phyloP scores from a whole-genome alignment of 495 filamentous ascomycete genomes.

The Trichocladium uniseriatum region DNA sequence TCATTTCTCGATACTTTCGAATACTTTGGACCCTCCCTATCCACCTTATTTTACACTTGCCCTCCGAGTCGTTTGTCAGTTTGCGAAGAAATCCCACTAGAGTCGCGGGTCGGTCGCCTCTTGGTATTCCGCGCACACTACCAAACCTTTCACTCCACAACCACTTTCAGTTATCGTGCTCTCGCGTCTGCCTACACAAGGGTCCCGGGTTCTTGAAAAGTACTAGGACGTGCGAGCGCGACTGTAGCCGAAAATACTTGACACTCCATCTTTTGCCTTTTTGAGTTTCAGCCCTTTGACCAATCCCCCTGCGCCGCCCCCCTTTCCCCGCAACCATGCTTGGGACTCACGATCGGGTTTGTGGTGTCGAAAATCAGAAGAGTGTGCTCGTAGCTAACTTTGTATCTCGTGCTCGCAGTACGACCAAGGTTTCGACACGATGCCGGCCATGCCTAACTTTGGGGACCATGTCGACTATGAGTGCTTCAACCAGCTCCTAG shows the following conservation, averaged over 20 bases:
- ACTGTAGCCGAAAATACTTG: slow-evolving; percentile 8
- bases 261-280: not conserved
- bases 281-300: too few species aligned
- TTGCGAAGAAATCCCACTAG: too few species aligned
- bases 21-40: too few species aligned
- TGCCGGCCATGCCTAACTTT: slow-evolving; percentile 30
- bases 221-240: slow-evolving; percentile 2
- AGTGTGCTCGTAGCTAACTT: slow-evolving; percentile 7
- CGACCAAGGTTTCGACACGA: slow-evolving; percentile 16
- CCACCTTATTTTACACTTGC: too few species aligned
- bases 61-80: too few species aligned
- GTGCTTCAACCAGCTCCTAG: slow-evolving; percentile 90
- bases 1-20: too few species aligned
- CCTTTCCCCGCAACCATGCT: slow-evolving; percentile 10
- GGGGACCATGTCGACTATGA: slow-evolving; percentile 64
- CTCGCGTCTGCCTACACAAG: not conserved
- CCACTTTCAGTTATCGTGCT: not conserved
- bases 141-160: too few species aligned
- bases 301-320: not conserved
- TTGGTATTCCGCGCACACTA: too few species aligned
- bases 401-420: slow-evolving; percentile 11
- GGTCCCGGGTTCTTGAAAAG: slow-evolving; percentile 6
- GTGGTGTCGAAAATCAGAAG: slow-evolving; percentile 2
- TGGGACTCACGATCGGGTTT: slow-evolving; percentile 16
- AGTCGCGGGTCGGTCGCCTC: too few species aligned